A percentile compares a stretch with the other conserved stretches of the same genome.
Evolutionary conservation across 495 filamentous ascomycete genomes (phyloP).

Genomic region (Melanomma pulvis-pyrius): DNA sequence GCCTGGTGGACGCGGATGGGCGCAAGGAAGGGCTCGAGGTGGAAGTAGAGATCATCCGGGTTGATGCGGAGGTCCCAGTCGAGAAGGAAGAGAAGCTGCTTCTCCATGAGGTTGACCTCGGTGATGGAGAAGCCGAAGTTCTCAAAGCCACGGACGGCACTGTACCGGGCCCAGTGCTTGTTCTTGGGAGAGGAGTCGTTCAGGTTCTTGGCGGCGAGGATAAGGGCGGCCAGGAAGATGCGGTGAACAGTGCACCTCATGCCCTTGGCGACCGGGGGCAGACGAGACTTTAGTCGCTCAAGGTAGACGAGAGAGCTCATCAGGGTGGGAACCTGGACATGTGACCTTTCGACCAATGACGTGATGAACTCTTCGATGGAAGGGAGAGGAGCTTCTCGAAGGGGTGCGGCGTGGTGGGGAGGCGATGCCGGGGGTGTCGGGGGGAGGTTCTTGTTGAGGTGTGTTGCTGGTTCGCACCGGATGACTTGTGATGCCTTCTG

Average conservation of each 20-base stretch:
- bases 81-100: constrained; percentile 89
- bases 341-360: constrained; percentile 84
- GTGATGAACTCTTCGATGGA: constrained; percentile 88
- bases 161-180: constrained; percentile 98
- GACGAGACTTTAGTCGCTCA: constrained; percentile 73
- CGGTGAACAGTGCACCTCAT: constrained; percentile 95
- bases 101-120: constrained; percentile 98
- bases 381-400: constrained; percentile 61
- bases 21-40: constrained; percentile 84
- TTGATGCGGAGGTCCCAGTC: constrained; percentile 90
- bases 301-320: constrained; percentile 97
- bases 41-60: constrained; percentile 79
- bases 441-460: constrained; percentile 59
- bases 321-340: constrained; percentile 94
- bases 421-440: constrained; percentile 70
- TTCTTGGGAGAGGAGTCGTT: constrained; percentile 97
- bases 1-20: constrained; percentile 66
- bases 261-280: constrained; percentile 94
- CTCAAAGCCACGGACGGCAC: constrained; percentile 70
- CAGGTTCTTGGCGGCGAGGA: constrained; percentile 77
- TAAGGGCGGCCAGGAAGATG: constrained; percentile 79
- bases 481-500: constrained; percentile 84
- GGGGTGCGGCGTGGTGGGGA: constrained; percentile 54
- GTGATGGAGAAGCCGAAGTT: constrained; percentile 89
- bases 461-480: constrained; percentile 71